A percentile compares a stretch with the other conserved stretches of the same genome.
These are phyloP conservation scores for Brettanomyces naardenensis DNA, from an alignment of 805 yeast genomes.

Conservation along the genomic window DNA sequence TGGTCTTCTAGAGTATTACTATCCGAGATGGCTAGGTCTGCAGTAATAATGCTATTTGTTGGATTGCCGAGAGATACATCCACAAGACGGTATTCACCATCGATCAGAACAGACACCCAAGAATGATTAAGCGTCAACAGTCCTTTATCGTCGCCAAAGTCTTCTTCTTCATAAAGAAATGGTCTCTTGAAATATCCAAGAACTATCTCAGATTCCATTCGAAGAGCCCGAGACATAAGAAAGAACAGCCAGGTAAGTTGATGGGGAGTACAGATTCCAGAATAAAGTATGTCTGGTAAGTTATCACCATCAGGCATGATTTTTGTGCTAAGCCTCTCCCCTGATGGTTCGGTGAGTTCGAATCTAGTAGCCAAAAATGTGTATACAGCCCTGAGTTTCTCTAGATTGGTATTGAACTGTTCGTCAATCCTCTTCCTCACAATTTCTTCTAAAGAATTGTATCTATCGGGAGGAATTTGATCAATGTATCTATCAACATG, in stretches of 20 bases:
- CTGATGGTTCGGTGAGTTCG: slow-evolving; percentile 31
- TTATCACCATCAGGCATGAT: slow-evolving; percentile 19
- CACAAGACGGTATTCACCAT: slow-evolving; percentile 71
- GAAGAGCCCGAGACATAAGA: slow-evolving; percentile 60
- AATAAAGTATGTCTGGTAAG: slow-evolving; percentile 21
- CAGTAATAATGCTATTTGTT: slow-evolving; percentile 33
- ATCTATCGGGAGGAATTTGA: slow-evolving; percentile 28
- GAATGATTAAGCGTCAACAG: slow-evolving; percentile 63
- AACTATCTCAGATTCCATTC: slow-evolving; percentile 68
- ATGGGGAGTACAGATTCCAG: slow-evolving; percentile 29
- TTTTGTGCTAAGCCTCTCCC: slow-evolving; percentile 26
- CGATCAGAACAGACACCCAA: slow-evolving; percentile 76
- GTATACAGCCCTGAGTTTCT: slow-evolving; percentile 58
- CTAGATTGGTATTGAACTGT: slow-evolving; percentile 45
- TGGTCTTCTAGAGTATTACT: slow-evolving; percentile 13
- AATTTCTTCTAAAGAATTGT: slow-evolving; percentile 46
- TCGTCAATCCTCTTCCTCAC: slow-evolving; percentile 45
- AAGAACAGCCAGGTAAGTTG: slow-evolving; percentile 75
- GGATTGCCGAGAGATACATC: slow-evolving; percentile 65
- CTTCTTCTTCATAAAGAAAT: slow-evolving; percentile 39
- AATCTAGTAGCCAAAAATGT: slow-evolving; percentile 56
- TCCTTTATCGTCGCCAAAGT: slow-evolving; percentile 29
- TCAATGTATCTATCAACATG: slow-evolving; percentile 39
- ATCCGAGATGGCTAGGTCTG: slow-evolving; percentile 31
- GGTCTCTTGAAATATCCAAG: slow-evolving; percentile 82